Evolutionary conservation across 805 yeast species (phyloP).

Genomic region (Torulaspora quercuum): DNA sequence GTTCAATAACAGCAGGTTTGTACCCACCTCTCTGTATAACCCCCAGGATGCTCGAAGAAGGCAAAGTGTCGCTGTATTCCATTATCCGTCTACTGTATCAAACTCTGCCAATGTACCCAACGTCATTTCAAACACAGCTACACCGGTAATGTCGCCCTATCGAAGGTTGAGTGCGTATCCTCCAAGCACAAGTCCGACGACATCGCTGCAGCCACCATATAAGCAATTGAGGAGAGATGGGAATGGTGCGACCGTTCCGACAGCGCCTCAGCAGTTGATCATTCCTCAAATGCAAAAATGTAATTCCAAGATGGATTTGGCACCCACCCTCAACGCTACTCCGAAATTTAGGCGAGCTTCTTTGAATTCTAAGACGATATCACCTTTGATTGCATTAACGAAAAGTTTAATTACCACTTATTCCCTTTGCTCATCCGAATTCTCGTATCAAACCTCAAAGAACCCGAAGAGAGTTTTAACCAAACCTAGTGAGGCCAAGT

Average conservation of each 20-base stretch:
- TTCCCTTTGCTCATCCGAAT: slow-evolving; percentile 77
- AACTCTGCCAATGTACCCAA: slow-evolving; percentile 9
- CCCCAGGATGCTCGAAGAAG: slow-evolving; percentile 16
- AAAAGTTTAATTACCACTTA: slow-evolving; percentile 75
- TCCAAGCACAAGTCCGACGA: slow-evolving; percentile 18
- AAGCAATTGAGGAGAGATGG: slow-evolving; percentile 36
- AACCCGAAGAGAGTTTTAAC: slow-evolving; percentile 92
- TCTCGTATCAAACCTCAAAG: slow-evolving; percentile 74
- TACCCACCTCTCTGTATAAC: slow-evolving; percentile 19
- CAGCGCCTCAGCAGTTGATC: slow-evolving; percentile 28
- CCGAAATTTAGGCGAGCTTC: slow-evolving; percentile 74
- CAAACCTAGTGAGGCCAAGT: slow-evolving; percentile 80
- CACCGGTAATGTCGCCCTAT: slow-evolving; percentile 24
- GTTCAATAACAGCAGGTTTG: slow-evolving; percentile 20
- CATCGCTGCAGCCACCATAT: slow-evolving; percentile 33
- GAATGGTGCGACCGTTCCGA: slow-evolving; percentile 4
- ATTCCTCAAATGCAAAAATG: slow-evolving; percentile 51
- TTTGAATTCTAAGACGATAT: slow-evolving; percentile 56
- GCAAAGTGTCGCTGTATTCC: slow-evolving; percentile 18
- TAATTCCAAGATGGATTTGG: slow-evolving; percentile 47
- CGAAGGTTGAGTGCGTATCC: slow-evolving; percentile 34
- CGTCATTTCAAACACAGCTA: slow-evolving; percentile 12
- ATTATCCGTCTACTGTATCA: slow-evolving; percentile 10
- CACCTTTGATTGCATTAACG: slow-evolving; percentile 80
- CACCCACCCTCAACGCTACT: slow-evolving; percentile 56